Percentiles rank a stretch among this genome's conserved stretches.
These are phyloP conservation scores for Neurospora tetrasperma DNA, from an alignment of 495 filamentous ascomycete species.

Conservation along the genomic window DNA sequence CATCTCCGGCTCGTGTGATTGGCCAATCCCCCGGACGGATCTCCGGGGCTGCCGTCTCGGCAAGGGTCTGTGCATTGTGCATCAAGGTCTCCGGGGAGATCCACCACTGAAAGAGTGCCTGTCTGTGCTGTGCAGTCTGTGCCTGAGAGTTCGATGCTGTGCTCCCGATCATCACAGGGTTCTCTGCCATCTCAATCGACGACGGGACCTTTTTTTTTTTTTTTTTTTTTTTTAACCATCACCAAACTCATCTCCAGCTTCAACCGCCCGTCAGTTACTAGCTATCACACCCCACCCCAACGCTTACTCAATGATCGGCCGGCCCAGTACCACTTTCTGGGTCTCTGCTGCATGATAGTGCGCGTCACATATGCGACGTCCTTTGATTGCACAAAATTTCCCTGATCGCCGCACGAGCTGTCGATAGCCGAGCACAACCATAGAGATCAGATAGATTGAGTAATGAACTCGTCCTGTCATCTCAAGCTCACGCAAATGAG, in stretches of 20 bases:
- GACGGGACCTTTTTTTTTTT: neutral
- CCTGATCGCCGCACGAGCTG: neutral
- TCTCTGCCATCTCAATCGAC: neutral
- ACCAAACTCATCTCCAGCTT: neutral
- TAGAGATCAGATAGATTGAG: neutral
- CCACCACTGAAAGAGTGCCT: neutral
- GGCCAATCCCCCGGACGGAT: neutral
- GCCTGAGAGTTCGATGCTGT: conserved; percentile 1
- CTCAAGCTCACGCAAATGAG: neutral
- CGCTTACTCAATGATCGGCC: neutral
- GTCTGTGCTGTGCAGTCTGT: neutral
- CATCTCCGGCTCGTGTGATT: neutral
- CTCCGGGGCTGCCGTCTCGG: neutral
- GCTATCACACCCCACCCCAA: neutral
- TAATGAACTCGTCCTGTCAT: neutral
- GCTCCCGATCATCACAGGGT: neutral
- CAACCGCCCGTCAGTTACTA: neutral
- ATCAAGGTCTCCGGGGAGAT: neutral
- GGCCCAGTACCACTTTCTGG: neutral
- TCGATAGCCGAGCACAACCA: neutral
- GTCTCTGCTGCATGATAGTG: neutral
- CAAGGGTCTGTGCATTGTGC: neutral
- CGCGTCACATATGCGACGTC: neutral
- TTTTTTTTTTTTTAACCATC: neutral
- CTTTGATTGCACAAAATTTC: neutral